Conservation (phyloP, 257 asterid species). For the Plantago major region DNA sequence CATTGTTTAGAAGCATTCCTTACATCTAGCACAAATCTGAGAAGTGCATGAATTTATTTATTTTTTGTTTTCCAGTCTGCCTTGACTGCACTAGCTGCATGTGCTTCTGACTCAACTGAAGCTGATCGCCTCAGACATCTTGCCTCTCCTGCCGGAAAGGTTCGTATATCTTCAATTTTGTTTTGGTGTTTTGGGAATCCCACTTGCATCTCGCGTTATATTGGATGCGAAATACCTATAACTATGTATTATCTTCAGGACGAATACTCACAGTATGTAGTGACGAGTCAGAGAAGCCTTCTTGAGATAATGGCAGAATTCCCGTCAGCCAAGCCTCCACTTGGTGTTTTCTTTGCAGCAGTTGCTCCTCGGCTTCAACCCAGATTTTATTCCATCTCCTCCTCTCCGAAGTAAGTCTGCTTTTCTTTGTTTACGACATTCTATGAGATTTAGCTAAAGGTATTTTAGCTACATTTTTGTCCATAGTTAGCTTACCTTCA, state of each 20-base stretch:
- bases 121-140: conserved; percentile 71
- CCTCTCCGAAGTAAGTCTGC: conserved; percentile 72
- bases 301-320: conserved; percentile 86
- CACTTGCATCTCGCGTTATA: neutral
- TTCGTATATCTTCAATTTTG: conserved; percentile 23
- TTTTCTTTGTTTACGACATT: neutral
- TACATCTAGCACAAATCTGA: conserved; percentile 10
- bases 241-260: conserved; percentile 38
- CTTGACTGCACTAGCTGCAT: conserved; percentile 72
- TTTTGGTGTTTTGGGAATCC: neutral
- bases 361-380: conserved; percentile 86
- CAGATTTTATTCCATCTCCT: conserved; percentile 91
- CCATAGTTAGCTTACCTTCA: neutral
- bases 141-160: conserved; percentile 97
- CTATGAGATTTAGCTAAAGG: no score
- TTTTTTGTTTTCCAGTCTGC: conserved; percentile 50
- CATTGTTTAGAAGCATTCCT: neutral
- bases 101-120: conserved; percentile 79
- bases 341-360: conserved; percentile 95
- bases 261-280: conserved; percentile 76
- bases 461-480: conserved; percentile 1
- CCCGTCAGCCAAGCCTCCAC: conserved; percentile 78
- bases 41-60: conserved; percentile 17
- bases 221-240: conserved; percentile 13
- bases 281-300: conserved; percentile 80